Evolutionary conservation across 2,329 filamentous ascomycete genomes (phyloP).

Genomic region (Ceratocystis ficicola): DNA sequence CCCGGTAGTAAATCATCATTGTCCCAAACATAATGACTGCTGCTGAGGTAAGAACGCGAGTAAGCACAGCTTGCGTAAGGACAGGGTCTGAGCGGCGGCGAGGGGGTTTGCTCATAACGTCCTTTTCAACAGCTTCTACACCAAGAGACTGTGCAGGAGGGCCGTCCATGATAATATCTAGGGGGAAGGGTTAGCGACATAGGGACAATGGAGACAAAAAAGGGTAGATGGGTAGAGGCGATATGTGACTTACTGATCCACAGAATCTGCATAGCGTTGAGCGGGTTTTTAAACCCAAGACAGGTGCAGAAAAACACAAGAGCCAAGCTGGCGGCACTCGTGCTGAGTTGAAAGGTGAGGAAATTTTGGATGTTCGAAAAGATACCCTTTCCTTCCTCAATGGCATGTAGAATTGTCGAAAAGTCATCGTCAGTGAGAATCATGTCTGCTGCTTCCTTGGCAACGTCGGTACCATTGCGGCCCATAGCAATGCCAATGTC

Average conservation of each 20-base stretch:
- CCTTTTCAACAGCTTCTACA: slow-evolving; percentile 85
- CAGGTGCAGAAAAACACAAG: slow-evolving; percentile 87
- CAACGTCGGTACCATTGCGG: slow-evolving; percentile 84
- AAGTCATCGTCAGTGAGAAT: slow-evolving; percentile 84
- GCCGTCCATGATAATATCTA: slow-evolving; percentile 99
- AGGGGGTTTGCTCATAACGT: slow-evolving; percentile 85
- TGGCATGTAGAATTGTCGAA: slow-evolving; percentile 81
- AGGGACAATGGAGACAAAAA: neutral
- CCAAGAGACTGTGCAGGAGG: slow-evolving; percentile 93
- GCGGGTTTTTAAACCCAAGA: slow-evolving; percentile 83
- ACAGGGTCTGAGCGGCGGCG: slow-evolving; percentile 75
- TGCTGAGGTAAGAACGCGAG: slow-evolving; percentile 76
- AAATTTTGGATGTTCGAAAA: slow-evolving; percentile 99
- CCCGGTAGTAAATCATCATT: slow-evolving; percentile 76
- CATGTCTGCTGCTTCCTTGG: slow-evolving; percentile 93
- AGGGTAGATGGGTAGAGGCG: neutral
- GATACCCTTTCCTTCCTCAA: slow-evolving; percentile 97
- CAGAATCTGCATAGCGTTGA: slow-evolving; percentile 98
- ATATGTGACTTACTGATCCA: slow-evolving; percentile 79
- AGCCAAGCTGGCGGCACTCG: slow-evolving; percentile 82
- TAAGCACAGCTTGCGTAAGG: slow-evolving; percentile 70
- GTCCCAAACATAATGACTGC: slow-evolving; percentile 86
- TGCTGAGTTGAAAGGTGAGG: slow-evolving; percentile 94
- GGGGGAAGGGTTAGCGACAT: slow-evolving; percentile 22
- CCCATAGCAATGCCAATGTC: slow-evolving; percentile 99